These are phyloP conservation scores for Yamadazyma membranifaciens DNA, from an alignment of 1,139 yeast genomes.

Conservation along the genomic window DNA sequence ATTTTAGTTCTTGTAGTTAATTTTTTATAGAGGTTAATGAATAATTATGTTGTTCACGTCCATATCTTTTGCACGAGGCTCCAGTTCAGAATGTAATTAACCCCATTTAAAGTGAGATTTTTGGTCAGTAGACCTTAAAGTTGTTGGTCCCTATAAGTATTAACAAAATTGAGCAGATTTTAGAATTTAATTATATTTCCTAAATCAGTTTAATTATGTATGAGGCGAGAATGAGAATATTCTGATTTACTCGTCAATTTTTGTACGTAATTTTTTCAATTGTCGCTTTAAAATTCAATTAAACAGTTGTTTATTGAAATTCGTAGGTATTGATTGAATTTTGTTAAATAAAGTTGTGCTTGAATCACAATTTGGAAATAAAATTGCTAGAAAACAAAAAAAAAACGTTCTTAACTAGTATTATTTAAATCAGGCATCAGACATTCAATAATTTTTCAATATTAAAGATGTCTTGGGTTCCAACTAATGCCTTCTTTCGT, in stretches of 20 bases:
- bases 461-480: conserved; percentile 26
- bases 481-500: conserved; percentile 37
- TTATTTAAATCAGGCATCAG: neutral
- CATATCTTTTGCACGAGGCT: no score
- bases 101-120: no score
- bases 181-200: conserved; percentile 15
- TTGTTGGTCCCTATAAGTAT: no score
- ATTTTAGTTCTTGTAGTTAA: neutral
- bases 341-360: neutral
- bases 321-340: neutral
- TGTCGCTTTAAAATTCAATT: neutral
- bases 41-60: no score
- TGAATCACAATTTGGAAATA: neutral
- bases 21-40: neutral
- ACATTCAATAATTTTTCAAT: neutral
- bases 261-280: conserved; percentile 1
- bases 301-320: neutral
- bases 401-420: neutral
- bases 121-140: no score
- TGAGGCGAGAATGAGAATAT: conserved; percentile 8
- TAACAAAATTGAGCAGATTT: no score
- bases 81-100: no score
- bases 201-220: conserved; percentile 13
- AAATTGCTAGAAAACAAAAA: conserved; percentile 1
- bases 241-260: conserved; percentile 1